These are phyloP conservation scores for Lepidium campestre DNA, from an alignment of 441 rosid genomes.

Conservation along the genomic window DNA sequence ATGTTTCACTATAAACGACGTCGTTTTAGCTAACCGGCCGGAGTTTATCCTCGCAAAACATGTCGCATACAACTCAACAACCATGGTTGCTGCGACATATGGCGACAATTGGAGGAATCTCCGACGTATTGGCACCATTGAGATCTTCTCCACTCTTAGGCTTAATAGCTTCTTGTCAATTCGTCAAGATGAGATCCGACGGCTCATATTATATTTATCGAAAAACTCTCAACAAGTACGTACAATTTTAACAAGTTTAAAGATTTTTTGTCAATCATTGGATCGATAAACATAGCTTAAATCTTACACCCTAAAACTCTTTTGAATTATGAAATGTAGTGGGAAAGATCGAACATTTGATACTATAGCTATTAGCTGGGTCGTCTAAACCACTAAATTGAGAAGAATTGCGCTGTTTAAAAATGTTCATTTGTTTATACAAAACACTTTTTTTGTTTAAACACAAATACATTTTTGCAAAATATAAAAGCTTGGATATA, in stretches of 20 bases:
- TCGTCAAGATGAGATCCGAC: constrained; percentile 19
- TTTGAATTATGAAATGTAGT: no score
- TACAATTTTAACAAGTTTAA: no score
- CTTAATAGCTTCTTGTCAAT: constrained; percentile 18
- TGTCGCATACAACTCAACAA: constrained; percentile 11
- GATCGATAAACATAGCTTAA: no score
- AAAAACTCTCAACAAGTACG: constrained; percentile 14
- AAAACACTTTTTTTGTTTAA: no score
- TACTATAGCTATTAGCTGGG: no score
- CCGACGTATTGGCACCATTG: constrained; percentile 19
- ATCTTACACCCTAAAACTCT: no score
- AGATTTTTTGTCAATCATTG: no score
- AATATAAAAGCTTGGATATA: not conserved
- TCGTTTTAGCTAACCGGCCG: constrained; percentile 24
- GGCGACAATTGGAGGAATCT: constrained; percentile 23
- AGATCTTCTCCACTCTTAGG: constrained; percentile 22
- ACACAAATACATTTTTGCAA: no score
- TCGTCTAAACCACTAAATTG: no score
- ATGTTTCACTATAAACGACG: constrained; percentile 23
- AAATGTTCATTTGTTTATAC: no score
- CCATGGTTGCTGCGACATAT: constrained; percentile 6
- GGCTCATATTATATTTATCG: constrained; percentile 5
- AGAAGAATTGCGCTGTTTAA: no score
- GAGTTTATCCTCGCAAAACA: constrained; percentile 5
- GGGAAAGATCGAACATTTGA: no score